Percentiles rank a stretch among this genome's conserved stretches.
phyloP scores from a whole-genome alignment of 305 asterid genomes.

The Solanum aculeatissimum region DNA sequence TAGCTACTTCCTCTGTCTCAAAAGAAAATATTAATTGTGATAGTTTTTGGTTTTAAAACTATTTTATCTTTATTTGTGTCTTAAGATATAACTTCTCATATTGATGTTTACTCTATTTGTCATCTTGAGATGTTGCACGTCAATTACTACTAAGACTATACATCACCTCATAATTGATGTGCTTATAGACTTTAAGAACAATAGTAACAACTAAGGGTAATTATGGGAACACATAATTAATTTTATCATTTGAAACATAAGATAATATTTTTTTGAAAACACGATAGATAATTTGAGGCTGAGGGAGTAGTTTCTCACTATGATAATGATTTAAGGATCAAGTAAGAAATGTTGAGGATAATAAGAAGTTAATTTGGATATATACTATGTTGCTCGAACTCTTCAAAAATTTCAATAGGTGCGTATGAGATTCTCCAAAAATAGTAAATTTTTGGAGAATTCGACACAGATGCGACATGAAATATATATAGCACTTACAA shows the following conservation, averaged over 20 bases:
- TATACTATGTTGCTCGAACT: background rate
- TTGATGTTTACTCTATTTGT: background rate
- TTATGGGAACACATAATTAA: background rate
- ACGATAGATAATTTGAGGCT: background rate
- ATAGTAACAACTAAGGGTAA: background rate
- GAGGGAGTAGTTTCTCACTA: background rate
- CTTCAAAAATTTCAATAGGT: no score
- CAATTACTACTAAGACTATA: background rate
- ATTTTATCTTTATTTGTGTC: background rate
- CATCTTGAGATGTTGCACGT: background rate
- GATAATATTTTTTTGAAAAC: background rate
- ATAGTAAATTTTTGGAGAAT: no score
- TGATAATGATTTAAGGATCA: background rate
- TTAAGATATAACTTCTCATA: background rate
- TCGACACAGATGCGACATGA: rapidly evolving
- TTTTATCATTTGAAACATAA: background rate
- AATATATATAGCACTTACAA: conserved; percentile 26
- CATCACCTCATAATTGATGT: background rate
- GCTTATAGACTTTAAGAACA: background rate
- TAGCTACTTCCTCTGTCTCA: background rate
- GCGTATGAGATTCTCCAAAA: no score
- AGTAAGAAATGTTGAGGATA: background rate
- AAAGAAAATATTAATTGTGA: background rate
- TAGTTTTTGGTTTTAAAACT: no score
- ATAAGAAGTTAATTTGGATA: background rate